phyloP scores from a whole-genome alignment of 495 filamentous ascomycete species.

The Xylaria longipes region DNA sequence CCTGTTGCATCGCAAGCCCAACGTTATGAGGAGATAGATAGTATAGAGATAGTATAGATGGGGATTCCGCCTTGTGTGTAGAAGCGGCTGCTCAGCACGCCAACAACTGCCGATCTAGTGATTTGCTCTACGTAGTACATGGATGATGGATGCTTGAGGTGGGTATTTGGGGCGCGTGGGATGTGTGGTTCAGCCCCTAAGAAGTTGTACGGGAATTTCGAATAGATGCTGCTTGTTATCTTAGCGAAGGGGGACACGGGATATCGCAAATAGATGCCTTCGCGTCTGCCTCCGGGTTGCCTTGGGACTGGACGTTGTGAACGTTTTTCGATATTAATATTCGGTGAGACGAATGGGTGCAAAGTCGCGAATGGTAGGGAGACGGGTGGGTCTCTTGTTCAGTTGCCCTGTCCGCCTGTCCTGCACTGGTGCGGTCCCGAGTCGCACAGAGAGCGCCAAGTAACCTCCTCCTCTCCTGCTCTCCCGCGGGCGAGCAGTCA shows the following conservation, averaged over 20 bases:
- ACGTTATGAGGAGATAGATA: not conserved
- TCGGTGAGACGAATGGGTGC: constrained; percentile 1
- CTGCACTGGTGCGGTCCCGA: not conserved
- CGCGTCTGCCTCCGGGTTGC: constrained; percentile 9
- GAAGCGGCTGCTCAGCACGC: not conserved
- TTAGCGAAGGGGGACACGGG: not conserved
- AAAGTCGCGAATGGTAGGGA: not conserved
- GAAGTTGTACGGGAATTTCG: not conserved
- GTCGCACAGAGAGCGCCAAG: not conserved
- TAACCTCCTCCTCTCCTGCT: not conserved
- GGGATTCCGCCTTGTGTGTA: not conserved
- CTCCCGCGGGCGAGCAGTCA: no score
- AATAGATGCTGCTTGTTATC: not conserved
- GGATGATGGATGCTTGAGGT: not conserved
- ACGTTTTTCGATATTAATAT: constrained; percentile 3
- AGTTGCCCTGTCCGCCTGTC: not conserved
- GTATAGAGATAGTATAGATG: not conserved
- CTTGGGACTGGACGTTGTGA: not conserved
- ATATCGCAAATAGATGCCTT: constrained; percentile 9
- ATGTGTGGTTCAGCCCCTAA: not conserved
- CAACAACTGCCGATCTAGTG: constrained; percentile 17
- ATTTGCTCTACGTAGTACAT: not conserved
- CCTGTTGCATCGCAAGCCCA: not conserved
- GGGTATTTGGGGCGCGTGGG: not conserved
- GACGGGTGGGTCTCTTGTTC: not conserved